phyloP scores from a whole-genome alignment of 805 yeast genomes.

The Cephaloascus albidus region DNA sequence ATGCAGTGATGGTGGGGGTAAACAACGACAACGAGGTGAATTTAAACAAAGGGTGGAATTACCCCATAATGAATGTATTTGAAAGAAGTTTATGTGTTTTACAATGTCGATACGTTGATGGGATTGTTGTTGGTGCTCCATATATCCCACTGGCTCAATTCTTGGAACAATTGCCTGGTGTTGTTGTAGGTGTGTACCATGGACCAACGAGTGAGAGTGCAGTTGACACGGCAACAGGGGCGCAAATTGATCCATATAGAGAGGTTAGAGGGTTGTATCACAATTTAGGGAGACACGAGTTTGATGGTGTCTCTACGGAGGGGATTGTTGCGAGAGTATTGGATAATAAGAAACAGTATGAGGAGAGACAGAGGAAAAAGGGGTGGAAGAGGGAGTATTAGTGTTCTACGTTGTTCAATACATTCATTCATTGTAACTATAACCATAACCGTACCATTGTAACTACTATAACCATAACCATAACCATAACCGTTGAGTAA shows the following conservation, averaged over 20 bases:
- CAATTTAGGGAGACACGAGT: slow-evolving; percentile 44
- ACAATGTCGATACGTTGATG: slow-evolving; percentile 81
- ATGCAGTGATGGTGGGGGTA: slow-evolving; percentile 58
- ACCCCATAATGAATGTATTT: slow-evolving; percentile 79
- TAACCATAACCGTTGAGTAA: too few species aligned
- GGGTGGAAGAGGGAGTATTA: slow-evolving; percentile 66
- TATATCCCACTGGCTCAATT: slow-evolving; percentile 32
- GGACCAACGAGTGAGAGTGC: slow-evolving; percentile 38
- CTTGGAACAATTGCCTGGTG: slow-evolving; percentile 25
- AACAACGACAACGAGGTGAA: slow-evolving; percentile 51
- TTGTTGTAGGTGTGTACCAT: slow-evolving; percentile 35
- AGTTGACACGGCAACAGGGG: too few species aligned
- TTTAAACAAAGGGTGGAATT: slow-evolving; percentile 47
- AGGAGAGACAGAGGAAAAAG: slow-evolving; percentile 79
- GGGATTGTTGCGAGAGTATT: slow-evolving; percentile 72
- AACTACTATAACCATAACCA: too few species aligned
- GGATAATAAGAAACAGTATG: slow-evolving; percentile 57
- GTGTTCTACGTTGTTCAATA: too few species aligned
- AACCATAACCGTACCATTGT: too few species aligned
- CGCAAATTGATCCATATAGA: slow-evolving; percentile 27
- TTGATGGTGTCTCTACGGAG: slow-evolving; percentile 54
- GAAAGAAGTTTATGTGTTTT: slow-evolving; percentile 84
- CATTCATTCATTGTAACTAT: too few species aligned
- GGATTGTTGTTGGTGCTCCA: slow-evolving; percentile 66
- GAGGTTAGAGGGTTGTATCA: slow-evolving; percentile 28